Evolutionary conservation across 257 asterid genomes (phyloP), one percentile per base, ranked within the genome.

Genomic region (Coffea eugenioides): DNA sequence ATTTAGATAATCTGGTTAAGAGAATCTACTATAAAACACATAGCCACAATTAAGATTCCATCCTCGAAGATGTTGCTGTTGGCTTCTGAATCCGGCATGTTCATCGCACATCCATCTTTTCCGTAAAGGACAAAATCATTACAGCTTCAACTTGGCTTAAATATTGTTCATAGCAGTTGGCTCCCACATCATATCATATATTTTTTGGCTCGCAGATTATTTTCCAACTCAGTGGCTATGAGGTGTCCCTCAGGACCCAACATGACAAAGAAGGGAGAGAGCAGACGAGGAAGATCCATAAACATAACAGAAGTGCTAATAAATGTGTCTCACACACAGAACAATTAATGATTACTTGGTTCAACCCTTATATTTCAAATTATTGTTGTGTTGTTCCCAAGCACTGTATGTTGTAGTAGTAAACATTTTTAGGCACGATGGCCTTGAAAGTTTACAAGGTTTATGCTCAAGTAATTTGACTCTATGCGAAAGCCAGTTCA

Each of bases 61-160:
- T 9, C 69, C 69, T 64, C 14, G 31, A 64, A 10, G 15, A 64
- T n/a, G 16, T 27, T 25, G 5, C 6, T 10, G 8, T 9, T 64
- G 69, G 61, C 79, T 61, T 76, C 57, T 62, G 72, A 14, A 62
- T 23, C 59, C n/a, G 61, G 39, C 65, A 76, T 43, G 61, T 16
- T 62, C 61, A 14, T 45, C 41, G 27, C 13, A 10, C 2, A 59
- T 59, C 25, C 69, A 8, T 61, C n/a, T 31, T 34, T 66, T 66
- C 31, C 16, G 46, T 14, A 76, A n/a, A 14, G 43, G 73, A 76
- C 80, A 64, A 76, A 76, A 76, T 64, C 16, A 65, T 76, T 65
- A 27, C 56, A 64, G 20, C 64, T 27, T 49, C 73, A 65, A 65
- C 34, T 48, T 76, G 49, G 39, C 23, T 45, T 64, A 27, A 76